Percentiles rank a stretch among this genome's conserved stretches.
These are phyloP conservation scores for Zymoseptoria tritici DNA, from an alignment of 2,329 filamentous ascomycete genomes.

Conservation along the genomic window DNA sequence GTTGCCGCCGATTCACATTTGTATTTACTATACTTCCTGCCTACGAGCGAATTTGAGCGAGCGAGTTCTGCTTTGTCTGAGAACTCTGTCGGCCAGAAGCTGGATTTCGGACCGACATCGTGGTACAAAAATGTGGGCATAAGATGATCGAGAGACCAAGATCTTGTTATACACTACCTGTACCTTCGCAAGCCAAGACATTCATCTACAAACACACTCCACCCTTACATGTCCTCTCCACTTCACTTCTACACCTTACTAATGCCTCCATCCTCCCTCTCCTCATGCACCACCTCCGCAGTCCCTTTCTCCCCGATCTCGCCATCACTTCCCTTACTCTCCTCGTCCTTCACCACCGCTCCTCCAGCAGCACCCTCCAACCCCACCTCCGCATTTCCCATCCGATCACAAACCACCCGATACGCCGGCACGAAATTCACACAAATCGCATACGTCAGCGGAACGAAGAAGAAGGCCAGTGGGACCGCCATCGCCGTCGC, in stretches of 20 bases:
- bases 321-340: constrained; percentile 12
- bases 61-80: background rate
- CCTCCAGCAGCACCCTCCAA: constrained; percentile 24
- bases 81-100: too few species aligned
- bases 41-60: background rate
- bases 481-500: constrained; percentile 14
- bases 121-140: too few species aligned
- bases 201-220: background rate
- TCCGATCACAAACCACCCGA: constrained; percentile 52
- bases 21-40: too few species aligned
- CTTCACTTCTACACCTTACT: background rate
- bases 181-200: background rate
- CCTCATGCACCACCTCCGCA: constrained; percentile 8
- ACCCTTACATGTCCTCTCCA: background rate
- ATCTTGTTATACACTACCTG: too few species aligned
- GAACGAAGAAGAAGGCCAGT: constrained; percentile 44
- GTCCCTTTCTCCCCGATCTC: constrained; percentile 12
- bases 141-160: too few species aligned
- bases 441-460: constrained; percentile 39
- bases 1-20: background rate
- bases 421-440: constrained; percentile 62
- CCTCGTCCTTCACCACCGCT: constrained; percentile 22
- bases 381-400: constrained; percentile 42
- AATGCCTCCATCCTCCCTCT: constrained; percentile 6
- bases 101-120: too few species aligned